phyloP scores from a whole-genome alignment of 441 rosid genomes.

The Populus hybrid region DNA sequence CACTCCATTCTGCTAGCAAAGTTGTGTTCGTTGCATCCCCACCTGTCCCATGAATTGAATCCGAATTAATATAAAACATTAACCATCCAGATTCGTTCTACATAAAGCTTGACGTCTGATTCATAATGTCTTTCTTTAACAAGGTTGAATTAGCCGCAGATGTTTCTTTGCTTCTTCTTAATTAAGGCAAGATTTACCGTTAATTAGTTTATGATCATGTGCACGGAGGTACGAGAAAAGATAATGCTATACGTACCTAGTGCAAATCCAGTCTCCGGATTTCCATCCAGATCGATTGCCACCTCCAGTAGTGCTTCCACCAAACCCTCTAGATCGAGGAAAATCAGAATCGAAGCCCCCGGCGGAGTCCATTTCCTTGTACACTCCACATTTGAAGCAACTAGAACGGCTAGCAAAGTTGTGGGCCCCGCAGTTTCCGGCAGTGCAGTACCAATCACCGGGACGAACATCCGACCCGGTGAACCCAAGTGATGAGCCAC shows the following conservation, averaged over 20 bases:
- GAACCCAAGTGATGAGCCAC: slow-evolving; percentile 45
- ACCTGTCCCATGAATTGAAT: slow-evolving; percentile 30
- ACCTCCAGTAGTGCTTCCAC: slow-evolving; percentile 29
- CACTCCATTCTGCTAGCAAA: slow-evolving; percentile 89
- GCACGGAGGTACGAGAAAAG: neutral
- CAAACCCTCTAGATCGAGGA: slow-evolving; percentile 52
- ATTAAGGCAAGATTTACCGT: no score
- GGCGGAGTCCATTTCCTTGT: slow-evolving; percentile 53
- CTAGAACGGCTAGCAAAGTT: slow-evolving; percentile 88
- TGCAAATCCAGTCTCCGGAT: slow-evolving; percentile 97
- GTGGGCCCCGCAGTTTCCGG: slow-evolving; percentile 85
- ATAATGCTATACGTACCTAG: slow-evolving; percentile 39
- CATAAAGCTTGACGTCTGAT: neutral
- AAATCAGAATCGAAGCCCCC: slow-evolving; percentile 43
- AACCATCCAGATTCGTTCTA: neutral
- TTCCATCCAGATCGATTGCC: slow-evolving; percentile 76
- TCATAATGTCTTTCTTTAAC: neutral
- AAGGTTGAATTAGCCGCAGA: neutral
- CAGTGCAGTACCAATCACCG: slow-evolving; percentile 87
- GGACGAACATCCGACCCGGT: slow-evolving; percentile 88
- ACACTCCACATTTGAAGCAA: slow-evolving; percentile 89
- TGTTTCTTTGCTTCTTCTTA: neutral
- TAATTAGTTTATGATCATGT: no score
- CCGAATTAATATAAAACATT: neutral
- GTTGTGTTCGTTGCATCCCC: slow-evolving; percentile 84